A percentile compares a stretch with the other conserved stretches of the same genome.
These are phyloP conservation scores for Leishmania gerbilli DNA, from an alignment of 208 protist species.

Conservation along the genomic window DNA sequence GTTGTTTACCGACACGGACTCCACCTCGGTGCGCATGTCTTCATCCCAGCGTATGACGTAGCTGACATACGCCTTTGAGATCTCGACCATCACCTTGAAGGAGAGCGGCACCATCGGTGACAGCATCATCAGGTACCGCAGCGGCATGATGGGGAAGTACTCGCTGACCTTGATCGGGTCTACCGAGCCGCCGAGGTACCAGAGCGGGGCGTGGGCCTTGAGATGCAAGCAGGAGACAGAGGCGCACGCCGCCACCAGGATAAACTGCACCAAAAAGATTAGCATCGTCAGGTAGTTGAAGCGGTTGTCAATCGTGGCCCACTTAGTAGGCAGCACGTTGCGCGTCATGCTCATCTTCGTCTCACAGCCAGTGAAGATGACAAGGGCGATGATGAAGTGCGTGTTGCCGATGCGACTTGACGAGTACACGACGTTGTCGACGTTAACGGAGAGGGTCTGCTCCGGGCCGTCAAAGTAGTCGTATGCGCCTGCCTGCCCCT, in stretches of 20 bases:
- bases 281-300: conserved; percentile 82
- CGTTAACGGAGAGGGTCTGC: conserved; percentile 37
- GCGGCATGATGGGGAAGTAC: conserved; percentile 73
- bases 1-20: conserved; percentile 69
- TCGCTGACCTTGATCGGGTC: conserved; percentile 36
- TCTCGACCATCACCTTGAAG: conserved; percentile 94
- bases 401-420: conserved; percentile 85
- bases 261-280: conserved; percentile 91
- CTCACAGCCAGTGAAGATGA: conserved; percentile 93
- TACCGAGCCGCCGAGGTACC: conserved; percentile 61
- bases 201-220: conserved; percentile 34
- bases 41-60: conserved; percentile 89
- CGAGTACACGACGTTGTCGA: conserved; percentile 80
- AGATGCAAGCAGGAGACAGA: conserved; percentile 51
- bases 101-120: conserved; percentile 96
- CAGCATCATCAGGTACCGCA: conserved; percentile 92
- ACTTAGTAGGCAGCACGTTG: conserved; percentile 75
- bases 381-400: conserved; percentile 74
- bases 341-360: conserved; percentile 93
- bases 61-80: conserved; percentile 91
- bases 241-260: conserved; percentile 74
- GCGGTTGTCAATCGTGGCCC: conserved; percentile 84
- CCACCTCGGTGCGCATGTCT: conserved; percentile 55
- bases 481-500: neutral
- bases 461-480: conserved; percentile 16